Base-by-base conservation (phyloP, 2,329 filamentous ascomycete genomes). In the Alternaria brassicae region DNA sequence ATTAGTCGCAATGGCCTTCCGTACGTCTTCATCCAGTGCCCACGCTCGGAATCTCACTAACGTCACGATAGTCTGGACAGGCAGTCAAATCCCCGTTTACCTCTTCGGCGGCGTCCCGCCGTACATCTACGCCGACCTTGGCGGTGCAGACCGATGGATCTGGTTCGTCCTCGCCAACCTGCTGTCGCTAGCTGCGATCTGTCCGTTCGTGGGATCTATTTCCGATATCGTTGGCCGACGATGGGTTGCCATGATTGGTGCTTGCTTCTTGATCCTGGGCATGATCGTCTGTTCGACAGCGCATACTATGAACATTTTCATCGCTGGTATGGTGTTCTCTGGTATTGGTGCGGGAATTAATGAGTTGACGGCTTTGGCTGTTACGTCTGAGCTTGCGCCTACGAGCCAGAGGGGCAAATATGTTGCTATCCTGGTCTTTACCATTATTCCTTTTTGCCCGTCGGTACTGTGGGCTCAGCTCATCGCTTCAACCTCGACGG, bases 321-420 rank as follows among this genome's bases (percentile, higher is more conserved):
- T 72, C 27, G 49, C 60, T 21, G 70, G 70, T 27, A 70, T 72
- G 70, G 80, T 82, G 2, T 80, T 90, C 63, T 82, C 87, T 15
- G 89, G 89, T 3, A 79, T 86, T 6, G 88, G 88, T 34, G 87
- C 88, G 8, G 89, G 88, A 12, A 84, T 91, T 67, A 87, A 87
- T 66, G 88, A 91, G 72, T 77, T 91, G 39, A 90, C 87, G 4
- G 87, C 88, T 7, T 77, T 91, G 19, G 88, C 89, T 37, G 89
- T 84, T 23, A 88, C 88, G 1, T 86, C 87, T 2, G 88, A 91
- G 71, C 82, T 91, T 63, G 89, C 87, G 1, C 89, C 89, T 2
- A 86, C 86, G 6, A 79, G 82, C 5, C 86, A 89, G 76, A 83
- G 89, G 44, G 88, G 86, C 12, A 83, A 83, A 69, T 89, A 89